These are phyloP conservation scores for Verticillium nubilum DNA, from an alignment of 2,329 filamentous ascomycete species.

Conservation along the genomic window DNA sequence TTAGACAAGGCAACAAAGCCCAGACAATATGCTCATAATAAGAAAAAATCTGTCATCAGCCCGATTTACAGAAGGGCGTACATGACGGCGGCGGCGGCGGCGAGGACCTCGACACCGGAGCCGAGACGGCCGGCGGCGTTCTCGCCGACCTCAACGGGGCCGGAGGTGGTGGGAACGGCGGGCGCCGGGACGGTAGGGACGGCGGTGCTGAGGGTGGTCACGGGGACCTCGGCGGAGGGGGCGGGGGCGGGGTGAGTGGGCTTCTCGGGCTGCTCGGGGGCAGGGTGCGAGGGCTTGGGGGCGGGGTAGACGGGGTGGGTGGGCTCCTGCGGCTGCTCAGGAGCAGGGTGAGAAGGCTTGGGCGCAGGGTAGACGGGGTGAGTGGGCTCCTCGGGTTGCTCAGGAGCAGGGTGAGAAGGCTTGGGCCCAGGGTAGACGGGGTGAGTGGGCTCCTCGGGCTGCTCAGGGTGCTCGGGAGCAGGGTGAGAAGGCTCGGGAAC, in stretches of 20 bases:
- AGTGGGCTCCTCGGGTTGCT: too few relatives aligned
- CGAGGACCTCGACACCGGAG: conserved; percentile 2
- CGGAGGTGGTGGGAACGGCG: neutral
- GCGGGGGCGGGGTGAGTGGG: neutral
- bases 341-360: too few relatives aligned
- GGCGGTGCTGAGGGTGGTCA: neutral
- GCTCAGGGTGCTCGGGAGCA: neutral
- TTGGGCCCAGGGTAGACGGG: too few relatives aligned
- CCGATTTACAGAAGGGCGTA: conserved; percentile 2
- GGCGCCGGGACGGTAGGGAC: neutral
- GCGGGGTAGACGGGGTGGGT: too few relatives aligned
- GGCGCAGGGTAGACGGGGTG: too few relatives aligned
- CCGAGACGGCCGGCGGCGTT: conserved; percentile 1
- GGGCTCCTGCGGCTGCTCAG: too few relatives aligned
- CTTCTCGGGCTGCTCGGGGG: neutral
- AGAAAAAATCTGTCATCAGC: neutral
- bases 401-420: too few relatives aligned
- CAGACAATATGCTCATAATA: neutral
- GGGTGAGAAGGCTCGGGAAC: neutral
- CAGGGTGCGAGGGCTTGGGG: neutral
- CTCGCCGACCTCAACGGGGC: conserved; percentile 1
- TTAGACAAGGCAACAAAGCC: neutral
- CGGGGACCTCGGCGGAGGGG: neutral
- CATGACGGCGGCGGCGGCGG: conserved; percentile 1
- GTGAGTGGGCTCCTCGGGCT: neutral